Percentiles rank a stretch among this genome's conserved stretches.
These are phyloP conservation scores for Luzula sylvatica DNA, from an alignment of 176 grass and related monocot genomes.

Conservation along the genomic window DNA sequence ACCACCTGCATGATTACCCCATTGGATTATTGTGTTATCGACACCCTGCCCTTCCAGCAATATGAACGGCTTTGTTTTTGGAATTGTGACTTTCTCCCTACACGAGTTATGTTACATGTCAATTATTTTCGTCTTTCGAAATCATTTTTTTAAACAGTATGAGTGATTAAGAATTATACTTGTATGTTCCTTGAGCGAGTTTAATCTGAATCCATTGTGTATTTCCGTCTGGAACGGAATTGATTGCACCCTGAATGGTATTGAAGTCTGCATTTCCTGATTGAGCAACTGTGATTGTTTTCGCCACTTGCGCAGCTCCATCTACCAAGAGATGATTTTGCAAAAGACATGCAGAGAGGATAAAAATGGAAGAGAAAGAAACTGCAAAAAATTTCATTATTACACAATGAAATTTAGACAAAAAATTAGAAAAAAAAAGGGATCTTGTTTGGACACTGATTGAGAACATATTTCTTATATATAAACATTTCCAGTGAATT, in stretches of 20 bases:
- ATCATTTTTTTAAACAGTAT: not conserved
- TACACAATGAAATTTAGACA: not conserved
- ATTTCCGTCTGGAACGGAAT: slow-evolving; percentile 23
- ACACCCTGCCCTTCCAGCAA: slow-evolving; percentile 10
- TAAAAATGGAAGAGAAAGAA: not conserved
- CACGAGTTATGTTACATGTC: not conserved
- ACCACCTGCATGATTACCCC: slow-evolving; percentile 9
- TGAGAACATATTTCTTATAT: not conserved
- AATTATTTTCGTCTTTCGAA: too few relatives aligned
- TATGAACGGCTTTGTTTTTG: slow-evolving; percentile 14
- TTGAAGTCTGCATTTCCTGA: slow-evolving; percentile 19
- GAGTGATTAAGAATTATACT: not conserved
- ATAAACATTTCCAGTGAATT: not conserved
- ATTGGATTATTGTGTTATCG: slow-evolving; percentile 9
- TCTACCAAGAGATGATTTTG: not conserved
- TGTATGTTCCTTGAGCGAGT: slow-evolving; percentile 12
- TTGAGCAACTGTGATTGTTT: slow-evolving; percentile 26
- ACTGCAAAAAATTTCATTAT: slow-evolving; percentile 7
- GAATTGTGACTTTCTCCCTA: slow-evolving; percentile 20
- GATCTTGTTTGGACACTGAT: not conserved
- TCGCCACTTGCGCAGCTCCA: not conserved
- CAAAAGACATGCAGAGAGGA: slow-evolving; percentile 9
- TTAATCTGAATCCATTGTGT: slow-evolving; percentile 21
- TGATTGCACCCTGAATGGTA: slow-evolving; percentile 23
- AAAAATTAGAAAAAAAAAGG: not conserved